Conservation (phyloP, 768 basidiomycete genomes). For the Filobasidium floriforme region DNA sequence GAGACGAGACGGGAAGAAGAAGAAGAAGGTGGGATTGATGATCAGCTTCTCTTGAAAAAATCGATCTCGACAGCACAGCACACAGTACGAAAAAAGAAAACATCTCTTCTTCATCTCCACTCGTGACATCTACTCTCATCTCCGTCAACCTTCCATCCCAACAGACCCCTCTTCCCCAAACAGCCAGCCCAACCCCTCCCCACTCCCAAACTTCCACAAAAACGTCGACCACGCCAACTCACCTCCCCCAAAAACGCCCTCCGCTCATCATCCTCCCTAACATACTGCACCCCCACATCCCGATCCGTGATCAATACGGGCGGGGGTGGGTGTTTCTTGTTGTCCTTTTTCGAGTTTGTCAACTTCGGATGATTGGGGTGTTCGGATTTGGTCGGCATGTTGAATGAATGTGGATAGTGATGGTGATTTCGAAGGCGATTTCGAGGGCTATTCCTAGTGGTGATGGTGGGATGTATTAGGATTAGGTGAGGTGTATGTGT, state of each 20-base stretch:
- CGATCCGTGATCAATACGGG: constrained; percentile 16
- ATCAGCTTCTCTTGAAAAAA: no score
- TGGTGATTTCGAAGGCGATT: no score
- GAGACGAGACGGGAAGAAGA: no score
- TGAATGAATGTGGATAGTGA: not conserved
- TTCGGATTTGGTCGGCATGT: not conserved
- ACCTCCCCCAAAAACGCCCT: constrained; percentile 88
- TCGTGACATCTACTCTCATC: no score
- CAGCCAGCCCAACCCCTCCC: no score
- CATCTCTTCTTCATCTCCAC: no score
- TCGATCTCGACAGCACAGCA: no score
- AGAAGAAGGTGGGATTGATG: no score
- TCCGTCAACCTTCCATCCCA: no score
- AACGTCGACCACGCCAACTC: constrained; percentile 42
- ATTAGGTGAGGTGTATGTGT: not conserved
- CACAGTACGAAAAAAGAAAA: constrained; percentile 10
- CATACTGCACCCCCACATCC: constrained; percentile 10
- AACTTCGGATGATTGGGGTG: constrained; percentile 2
- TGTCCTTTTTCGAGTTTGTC: constrained; percentile 21
- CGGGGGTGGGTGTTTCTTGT: constrained; percentile 11
- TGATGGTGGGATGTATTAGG: not conserved
- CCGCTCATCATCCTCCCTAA: constrained; percentile 47
- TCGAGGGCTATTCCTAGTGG: no score
- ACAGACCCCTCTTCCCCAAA: no score
- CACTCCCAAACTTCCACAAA: no score